Conservation (phyloP, 345 rosid genomes). For the Corchorus olitorius region DNA sequence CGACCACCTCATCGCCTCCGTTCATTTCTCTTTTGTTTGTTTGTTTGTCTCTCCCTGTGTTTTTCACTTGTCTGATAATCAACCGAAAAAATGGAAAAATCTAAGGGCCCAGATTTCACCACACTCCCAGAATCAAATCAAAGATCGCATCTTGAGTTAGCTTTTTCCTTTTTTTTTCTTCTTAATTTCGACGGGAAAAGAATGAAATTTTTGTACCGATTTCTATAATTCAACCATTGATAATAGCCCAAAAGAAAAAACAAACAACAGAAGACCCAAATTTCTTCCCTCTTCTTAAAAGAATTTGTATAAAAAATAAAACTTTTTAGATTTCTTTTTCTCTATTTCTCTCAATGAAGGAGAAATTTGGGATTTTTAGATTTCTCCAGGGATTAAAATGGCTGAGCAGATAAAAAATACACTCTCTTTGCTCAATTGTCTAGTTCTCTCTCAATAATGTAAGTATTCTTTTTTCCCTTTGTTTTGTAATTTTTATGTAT, state of each 20-base stretch:
- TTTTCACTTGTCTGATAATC: background rate
- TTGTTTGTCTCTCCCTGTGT: background rate
- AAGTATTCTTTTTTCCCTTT: background rate
- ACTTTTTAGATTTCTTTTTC: background rate
- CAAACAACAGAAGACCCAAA: slow-evolving; percentile 6
- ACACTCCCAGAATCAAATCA: slow-evolving; percentile 19
- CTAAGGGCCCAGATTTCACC: slow-evolving; percentile 12
- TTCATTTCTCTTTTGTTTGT: slow-evolving; percentile 37
- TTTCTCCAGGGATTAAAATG: background rate
- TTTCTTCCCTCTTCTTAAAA: background rate
- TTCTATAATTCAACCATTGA: slow-evolving; percentile 22
- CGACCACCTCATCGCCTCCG: slow-evolving; percentile 56
- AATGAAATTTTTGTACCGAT: background rate
- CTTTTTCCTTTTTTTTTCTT: background rate
- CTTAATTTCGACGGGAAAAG: slow-evolving; percentile 3
- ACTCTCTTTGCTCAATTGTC: background rate
- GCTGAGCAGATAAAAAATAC: background rate
- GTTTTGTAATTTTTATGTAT: no score
- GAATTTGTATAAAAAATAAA: background rate
- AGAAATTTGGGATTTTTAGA: background rate
- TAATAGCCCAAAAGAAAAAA: background rate
- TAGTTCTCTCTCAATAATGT: slow-evolving; percentile 5
- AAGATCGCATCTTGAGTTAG: slow-evolving; percentile 25
- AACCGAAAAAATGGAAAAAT: slow-evolving; percentile 7
- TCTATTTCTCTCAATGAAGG: background rate